Base-by-base conservation (phyloP, 495 filamentous ascomycete genomes). In the Barbatosphaeria neglecta region DNA sequence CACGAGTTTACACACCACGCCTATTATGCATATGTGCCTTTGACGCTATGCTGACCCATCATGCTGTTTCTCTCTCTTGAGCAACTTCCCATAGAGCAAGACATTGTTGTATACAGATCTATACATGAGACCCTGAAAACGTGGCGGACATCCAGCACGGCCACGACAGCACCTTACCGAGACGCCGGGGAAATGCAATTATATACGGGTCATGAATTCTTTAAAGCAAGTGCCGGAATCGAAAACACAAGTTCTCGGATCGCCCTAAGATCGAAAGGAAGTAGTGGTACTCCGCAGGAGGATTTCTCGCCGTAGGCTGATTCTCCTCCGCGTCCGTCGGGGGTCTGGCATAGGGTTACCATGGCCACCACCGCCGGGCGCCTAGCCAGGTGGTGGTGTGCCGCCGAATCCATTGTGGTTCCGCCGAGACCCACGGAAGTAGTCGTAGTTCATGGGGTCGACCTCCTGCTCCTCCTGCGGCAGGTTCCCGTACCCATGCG, bases 401-500 rank as follows among this genome's bases (percentile, higher is more conserved):
- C 39, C 39, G 20, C 1, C 5, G 20, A 19, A 41, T 11, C 39
- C 39, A 11, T n/a, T 24, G 20, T 41, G 20, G 20, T 23, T 22
- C 39, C 39, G 20, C 39, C 13, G 8, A 39, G 60, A 44, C 54
- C 58, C 56, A 49, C 60, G 60, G 56, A 63, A 63, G 48, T 63
- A 63, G 42, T 63, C 60, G 42, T 63, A 61, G 27, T 56, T 57
- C 49, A 62, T 51, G 18, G 57, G 56, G 18, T 65, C 65, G 8
- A 61, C 56, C 7, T 70, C 67, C 0, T 53, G 51, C 6, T 63
- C 57, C 27, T 63, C 62, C 48, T 78, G 75, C 6, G 75, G 72
- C 27, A 78, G 46, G 16, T 63, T 63, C 10, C 72, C 71, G 50
- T 78, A 78, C 7, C 75, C 74, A 33, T 65, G 55, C 13, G 73